Percentiles rank a stretch among this genome's conserved stretches.
phyloP scores from a whole-genome alignment of 2,329 filamentous ascomycete genomes.

The Pseudogymnoascus destructans region DNA sequence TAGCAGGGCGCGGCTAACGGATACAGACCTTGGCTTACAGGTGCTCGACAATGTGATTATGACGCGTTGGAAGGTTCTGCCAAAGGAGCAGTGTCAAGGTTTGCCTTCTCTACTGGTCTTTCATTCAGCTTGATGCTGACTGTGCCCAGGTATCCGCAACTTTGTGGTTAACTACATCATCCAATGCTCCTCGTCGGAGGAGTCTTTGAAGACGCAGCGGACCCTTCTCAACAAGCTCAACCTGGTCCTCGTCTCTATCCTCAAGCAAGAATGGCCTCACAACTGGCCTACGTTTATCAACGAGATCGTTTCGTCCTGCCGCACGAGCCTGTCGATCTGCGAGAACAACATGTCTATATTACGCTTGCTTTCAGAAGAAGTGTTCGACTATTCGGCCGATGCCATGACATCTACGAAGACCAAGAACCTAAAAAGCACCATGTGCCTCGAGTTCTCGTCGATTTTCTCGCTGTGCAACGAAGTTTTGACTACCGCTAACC shows the following conservation, averaged over 20 bases:
- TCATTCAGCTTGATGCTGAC: constrained; percentile 16
- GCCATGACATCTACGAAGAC: constrained; percentile 99
- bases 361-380: constrained; percentile 87
- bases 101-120: constrained; percentile 21
- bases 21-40: constrained; percentile 75
- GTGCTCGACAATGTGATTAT: constrained; percentile 97
- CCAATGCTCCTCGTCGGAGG: constrained; percentile 79
- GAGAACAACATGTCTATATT: constrained; percentile 99
- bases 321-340: constrained; percentile 90
- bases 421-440: constrained; percentile 90
- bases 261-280: constrained; percentile 99
- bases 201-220: constrained; percentile 69
- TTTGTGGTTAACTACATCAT: constrained; percentile 99
- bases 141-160: constrained; percentile 73
- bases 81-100: constrained; percentile 91
- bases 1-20: neutral
- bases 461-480: constrained; percentile 98
- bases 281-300: constrained; percentile 99
- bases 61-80: constrained; percentile 97
- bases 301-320: constrained; percentile 94
- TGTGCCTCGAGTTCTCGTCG: constrained; percentile 96
- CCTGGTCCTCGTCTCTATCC: constrained; percentile 86
- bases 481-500: constrained; percentile 79
- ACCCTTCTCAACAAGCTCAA: constrained; percentile 97
- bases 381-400: constrained; percentile 97